These are phyloP conservation scores for Plectosphaerella plurivora DNA, from an alignment of 2,329 filamentous ascomycete species.

Conservation along the genomic window DNA sequence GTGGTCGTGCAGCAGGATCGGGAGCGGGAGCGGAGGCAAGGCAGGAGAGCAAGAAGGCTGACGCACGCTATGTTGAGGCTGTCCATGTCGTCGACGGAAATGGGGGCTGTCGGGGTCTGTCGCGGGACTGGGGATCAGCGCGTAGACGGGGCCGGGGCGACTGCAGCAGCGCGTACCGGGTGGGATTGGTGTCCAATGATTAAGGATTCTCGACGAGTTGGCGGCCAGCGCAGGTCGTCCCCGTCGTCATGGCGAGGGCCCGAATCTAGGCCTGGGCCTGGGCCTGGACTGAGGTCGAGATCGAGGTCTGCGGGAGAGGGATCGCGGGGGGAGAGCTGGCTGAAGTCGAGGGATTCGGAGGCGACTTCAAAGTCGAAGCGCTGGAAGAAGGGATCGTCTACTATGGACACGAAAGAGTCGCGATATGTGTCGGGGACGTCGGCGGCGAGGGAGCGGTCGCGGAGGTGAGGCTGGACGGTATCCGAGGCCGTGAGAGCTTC, in stretches of 20 bases:
- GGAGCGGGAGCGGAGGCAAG: too few relatives aligned
- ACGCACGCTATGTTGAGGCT: conserved; percentile 53
- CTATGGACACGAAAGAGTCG: conserved; percentile 47
- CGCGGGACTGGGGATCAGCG: background rate
- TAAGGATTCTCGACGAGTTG: conserved; percentile 45
- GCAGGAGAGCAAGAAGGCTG: background rate
- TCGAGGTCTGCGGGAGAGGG: conserved; percentile 16
- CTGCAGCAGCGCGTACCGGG: conserved; percentile 27
- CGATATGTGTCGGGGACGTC: conserved; percentile 25
- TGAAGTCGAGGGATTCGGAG: conserved; percentile 19
- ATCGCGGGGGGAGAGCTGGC: background rate
- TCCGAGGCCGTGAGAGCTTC: conserved; percentile 3
- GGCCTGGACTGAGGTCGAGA: conserved; percentile 11
- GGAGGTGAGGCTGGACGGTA: conserved; percentile 13
- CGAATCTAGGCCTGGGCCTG: conserved; percentile 13
- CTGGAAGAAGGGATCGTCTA: conserved; percentile 53
- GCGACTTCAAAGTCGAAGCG: conserved; percentile 34
- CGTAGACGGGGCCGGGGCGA: background rate
- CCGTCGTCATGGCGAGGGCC: conserved; percentile 31
- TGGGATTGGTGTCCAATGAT: conserved; percentile 30
- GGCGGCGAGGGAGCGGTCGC: conserved; percentile 11
- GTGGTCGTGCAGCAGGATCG: too few relatives aligned
- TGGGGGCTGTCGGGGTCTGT: conserved; percentile 6
- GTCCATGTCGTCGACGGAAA: conserved; percentile 41
- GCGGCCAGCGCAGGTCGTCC: conserved; percentile 33